Evolutionary conservation across 495 filamentous ascomycete species (phyloP), one percentile per base, ranked within the genome.

Genomic region (Tuber indicum): DNA sequence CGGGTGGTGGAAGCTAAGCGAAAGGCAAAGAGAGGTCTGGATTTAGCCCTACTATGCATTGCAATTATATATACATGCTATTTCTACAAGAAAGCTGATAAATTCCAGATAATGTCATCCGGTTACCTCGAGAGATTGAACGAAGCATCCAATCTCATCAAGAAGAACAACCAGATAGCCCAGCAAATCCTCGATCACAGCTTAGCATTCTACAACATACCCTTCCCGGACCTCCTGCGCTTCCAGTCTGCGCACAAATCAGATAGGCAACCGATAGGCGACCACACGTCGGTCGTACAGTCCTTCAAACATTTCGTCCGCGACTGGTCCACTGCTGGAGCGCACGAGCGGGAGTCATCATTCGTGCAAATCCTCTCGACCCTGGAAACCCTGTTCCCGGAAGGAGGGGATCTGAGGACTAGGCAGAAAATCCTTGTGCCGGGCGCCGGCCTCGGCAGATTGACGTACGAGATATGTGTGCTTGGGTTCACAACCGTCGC

Each of bases 301-400:
- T 84, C 84, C 0, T 80, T 88, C 72, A 87, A 87, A 77, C 86
- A 87, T 78, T 86, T 86, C 78, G 84, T 87, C 58, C 84, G 87
- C 26, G 87, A 88, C 78, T 88, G 86, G 86, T 81, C 85, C 2
- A 77, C 74, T 0, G 82, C 83, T n/a, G 87, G 86, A 32, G 75
- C 75, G 12, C 75, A 82, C 71, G 87, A 88, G 71, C 83, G 86
- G 43, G 72, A 83, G 43, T 82, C 82, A 32, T 81, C 83, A 0
- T 87, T 86, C 75, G 79, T 78, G 1, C 85, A 83, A 75, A 81
- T 87, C 2, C 72, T 86, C 43, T 70, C 80, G 21, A 75, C 82
- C 19, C 76, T 87, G 21, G 72, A 81, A 26, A 72, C 49, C 19
- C 43, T 84, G 5, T 77, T 75, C 39, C 79, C 72, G n/a, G 41